Base-by-base conservation (phyloP, 2,329 filamentous ascomycete species). In the Trichoderma oligosporum region DNA sequence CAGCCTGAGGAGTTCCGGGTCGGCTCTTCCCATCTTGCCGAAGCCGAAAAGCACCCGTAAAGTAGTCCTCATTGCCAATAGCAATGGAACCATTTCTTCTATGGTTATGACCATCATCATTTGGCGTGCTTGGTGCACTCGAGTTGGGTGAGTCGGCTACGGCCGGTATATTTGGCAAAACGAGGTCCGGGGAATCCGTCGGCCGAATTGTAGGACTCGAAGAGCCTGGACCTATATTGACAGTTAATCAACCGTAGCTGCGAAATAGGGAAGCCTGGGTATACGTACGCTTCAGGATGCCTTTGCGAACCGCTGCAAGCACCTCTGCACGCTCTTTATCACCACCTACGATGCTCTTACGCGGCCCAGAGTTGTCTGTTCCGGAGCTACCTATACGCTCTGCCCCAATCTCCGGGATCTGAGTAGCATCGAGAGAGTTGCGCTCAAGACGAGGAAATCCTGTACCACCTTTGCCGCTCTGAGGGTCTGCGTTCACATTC, bases 311-410 rank as follows among this genome's bases (percentile, higher is more conserved):
- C 6, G 91, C 90, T 18, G 92, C 91, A 41, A 97, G 81, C 14
- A 96, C 88, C 69, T 97, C 93, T 1, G 92, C 91, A 61, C 93
- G 86, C 68, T 97, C 94, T 67, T 80, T 87, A 63, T 97, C 94
- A 25, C 91, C 89, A 36, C 92, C 93, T 45, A 96, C 81, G 65
- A 97, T 95, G 74, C 91, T 97, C 78, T 89, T 93, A 62, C 92
- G 84, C 12, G 85, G 77, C 20, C 77, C 76, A 20, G 86, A 83
- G 53, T 78, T 82, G 25, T 87, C 83, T 0, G 82, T 84, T 7
- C 79, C 78, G 3, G 82, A 80, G 62, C 80, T 83, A 25, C 78
- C 78, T 5, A 78, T 63, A 14, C 82, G 78, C 27, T 86, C 83
- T 12, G 78, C 68, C 7, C 65, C 67, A 46, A 74, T 65, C 39